Base-by-base conservation (phyloP, 306 rosid genomes). In the Potentilla sterilis region DNA sequence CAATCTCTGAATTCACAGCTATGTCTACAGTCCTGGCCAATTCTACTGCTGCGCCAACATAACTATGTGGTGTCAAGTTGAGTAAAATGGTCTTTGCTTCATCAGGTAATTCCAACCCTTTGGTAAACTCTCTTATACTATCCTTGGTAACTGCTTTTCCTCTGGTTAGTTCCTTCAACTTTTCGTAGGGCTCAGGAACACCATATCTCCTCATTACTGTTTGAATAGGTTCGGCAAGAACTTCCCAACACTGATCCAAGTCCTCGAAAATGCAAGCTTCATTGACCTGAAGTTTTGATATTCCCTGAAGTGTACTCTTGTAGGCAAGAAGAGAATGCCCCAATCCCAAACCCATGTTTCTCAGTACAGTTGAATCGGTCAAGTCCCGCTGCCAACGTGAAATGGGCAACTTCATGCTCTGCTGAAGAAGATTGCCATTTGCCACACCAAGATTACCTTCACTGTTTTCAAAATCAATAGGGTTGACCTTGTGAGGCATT, bases 401-500 rank as follows among this genome's bases (percentile, higher is more conserved):
- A 71, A 93, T 83, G 3, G 98, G 97, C 72, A 93, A 87, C 89
- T 93, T 93, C 84, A 71, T 89, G 85, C 98, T 87, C 58, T 88
- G 84, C 59, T 93, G 98, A 78, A 92, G 85, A n/a, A 91, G 79
- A 69, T 82, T 82, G 72, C 87, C 92, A 77, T 86, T 89, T 81
- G 96, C 98, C 52, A 89, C 86, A 22, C 97, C 98, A 69, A 91
- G 89, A 86, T 93, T 93, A 70, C 98, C 98, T 89, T 91, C 97
- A 55, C 96, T 91, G 68, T 89, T 93, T 80, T 93, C 98, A 87
- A 91, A 93, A 85, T 93, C 98, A 83, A 93, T 91, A 10, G 97
- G 98, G 81, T 93, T 91, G 47, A 93, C 97, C 85, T 91, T 91
- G 85, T 93, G 98, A 81, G 97, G 97, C 98, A 93, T 93, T 10